phyloP scores from a whole-genome alignment of 2,329 filamentous ascomycete genomes.

The Colletotrichum noveboracense region DNA sequence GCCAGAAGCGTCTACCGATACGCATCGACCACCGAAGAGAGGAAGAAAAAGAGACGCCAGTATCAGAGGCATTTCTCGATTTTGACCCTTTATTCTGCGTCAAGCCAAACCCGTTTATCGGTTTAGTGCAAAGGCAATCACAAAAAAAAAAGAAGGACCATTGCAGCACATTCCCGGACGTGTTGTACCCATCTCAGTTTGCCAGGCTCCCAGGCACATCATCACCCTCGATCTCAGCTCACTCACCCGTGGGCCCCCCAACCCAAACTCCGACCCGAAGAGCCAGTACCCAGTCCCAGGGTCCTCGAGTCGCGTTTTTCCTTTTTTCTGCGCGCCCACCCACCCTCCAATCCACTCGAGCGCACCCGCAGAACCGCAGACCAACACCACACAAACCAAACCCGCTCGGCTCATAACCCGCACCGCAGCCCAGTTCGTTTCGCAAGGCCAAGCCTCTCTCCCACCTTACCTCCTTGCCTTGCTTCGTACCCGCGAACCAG shows the following conservation, averaged over 20 bases:
- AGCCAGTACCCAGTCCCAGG: neutral
- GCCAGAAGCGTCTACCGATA: constrained; percentile 28
- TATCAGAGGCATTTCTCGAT: neutral
- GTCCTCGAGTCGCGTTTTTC: constrained; percentile 20
- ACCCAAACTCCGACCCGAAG: neutral
- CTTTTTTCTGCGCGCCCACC: neutral
- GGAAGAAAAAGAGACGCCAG: neutral
- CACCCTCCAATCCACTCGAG: neutral
- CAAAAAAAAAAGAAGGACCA: neutral
- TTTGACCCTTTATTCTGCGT: constrained; percentile 29
- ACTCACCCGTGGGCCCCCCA: neutral
- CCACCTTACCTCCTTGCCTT: neutral
- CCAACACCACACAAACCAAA: neutral
- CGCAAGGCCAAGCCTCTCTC: constrained; percentile 3
- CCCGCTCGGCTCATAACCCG: constrained; percentile 13
- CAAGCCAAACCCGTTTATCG: constrained; percentile 26
- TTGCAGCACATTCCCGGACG: neutral
- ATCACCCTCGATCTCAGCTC: neutral
- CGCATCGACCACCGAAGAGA: neutral
- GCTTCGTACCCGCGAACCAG: neutral
- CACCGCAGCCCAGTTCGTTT: constrained; percentile 12
- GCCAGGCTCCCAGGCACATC: neutral
- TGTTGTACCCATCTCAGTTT: neutral
- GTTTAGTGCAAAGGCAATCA: neutral
- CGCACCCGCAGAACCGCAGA: neutral